A percentile compares a stretch with the other conserved stretches of the same genome.
phyloP scores from a whole-genome alignment of 2,329 filamentous ascomycete species.

The Ceratocystis ficicola region DNA sequence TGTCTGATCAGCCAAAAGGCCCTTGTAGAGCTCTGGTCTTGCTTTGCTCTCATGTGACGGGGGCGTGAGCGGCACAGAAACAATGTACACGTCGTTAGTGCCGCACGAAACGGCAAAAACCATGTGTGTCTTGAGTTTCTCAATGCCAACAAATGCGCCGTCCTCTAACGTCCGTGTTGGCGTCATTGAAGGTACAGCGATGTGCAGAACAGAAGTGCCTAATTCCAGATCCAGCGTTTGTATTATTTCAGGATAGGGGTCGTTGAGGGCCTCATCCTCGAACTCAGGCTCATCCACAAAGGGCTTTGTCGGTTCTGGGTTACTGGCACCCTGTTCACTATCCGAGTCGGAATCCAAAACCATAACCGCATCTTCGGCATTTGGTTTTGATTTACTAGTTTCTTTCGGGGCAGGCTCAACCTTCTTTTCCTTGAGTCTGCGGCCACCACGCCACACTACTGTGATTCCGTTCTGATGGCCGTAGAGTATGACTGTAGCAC shows the following conservation, averaged over 20 bases:
- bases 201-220: constrained; percentile 42
- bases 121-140: constrained; percentile 44
- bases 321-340: constrained; percentile 28
- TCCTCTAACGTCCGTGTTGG: constrained; percentile 38
- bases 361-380: constrained; percentile 45
- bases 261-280: constrained; percentile 40
- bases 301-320: constrained; percentile 24
- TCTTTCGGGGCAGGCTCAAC: constrained; percentile 25
- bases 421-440: constrained; percentile 40
- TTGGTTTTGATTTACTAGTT: constrained; percentile 35
- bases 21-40: constrained; percentile 40
- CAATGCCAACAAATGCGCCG: constrained; percentile 36
- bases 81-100: constrained; percentile 43
- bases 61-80: constrained; percentile 49
- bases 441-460: constrained; percentile 50
- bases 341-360: constrained; percentile 47
- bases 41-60: constrained; percentile 49
- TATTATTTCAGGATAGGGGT: constrained; percentile 42
- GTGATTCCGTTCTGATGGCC: constrained; percentile 52
- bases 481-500: constrained; percentile 50
- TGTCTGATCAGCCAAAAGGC: constrained; percentile 41
- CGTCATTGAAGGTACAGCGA: constrained; percentile 44
- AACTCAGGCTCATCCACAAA: constrained; percentile 47
- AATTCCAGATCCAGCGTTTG: constrained; percentile 51
- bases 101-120: constrained; percentile 50